Base-by-base conservation (phyloP, 345 rosid species). In the Bruguiera sexangula region DNA sequence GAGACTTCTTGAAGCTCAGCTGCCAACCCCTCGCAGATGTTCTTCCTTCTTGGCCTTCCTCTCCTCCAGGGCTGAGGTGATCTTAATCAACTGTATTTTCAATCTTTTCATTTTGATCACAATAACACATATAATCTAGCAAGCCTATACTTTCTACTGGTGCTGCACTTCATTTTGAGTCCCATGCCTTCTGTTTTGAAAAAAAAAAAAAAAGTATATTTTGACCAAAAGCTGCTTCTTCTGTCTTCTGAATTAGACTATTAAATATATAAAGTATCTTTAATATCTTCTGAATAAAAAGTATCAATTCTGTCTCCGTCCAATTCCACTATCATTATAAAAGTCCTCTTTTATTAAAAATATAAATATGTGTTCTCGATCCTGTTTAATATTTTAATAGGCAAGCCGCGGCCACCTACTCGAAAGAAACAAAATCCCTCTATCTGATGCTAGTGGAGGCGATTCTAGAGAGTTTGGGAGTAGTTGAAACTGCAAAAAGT, bases 1-100 rank as follows among this genome's bases (percentile, higher is more conserved):
- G 85, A 69, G 85, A 82, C 48, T 76, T 82, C 65, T 56, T 82
- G n/a, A 82, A 82, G 83, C 82, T 82, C 52, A 68, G 46, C 13
- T 82, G 85, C 32, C 77, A 82, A 51, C 76, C 81, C 32, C 60
- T 76, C 2, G 56, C 70, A 6, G 75, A 71, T 30, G 74, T 63
- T 63, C 75, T 74, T 60, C 81, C 82, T 10, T 50, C 31, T 22
- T 82, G 82, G 82, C 85, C 85, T 66, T 73, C 81, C n/a, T 68
- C 71, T 50, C 83, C 85, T 34, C 4, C 63, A 0, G 75, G 68
- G 63, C 50, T 82, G 20, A 74, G 81, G 85, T 82, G 6, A 34
- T 43, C 50, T 43, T 43, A 13, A 3, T 43, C 18, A 13, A 43
- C 50, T 43, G 16, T 43, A 43, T 43, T 43, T 43, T 13, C 50